Percentiles rank a stretch among this genome's conserved stretches.
These are phyloP conservation scores for Fusarium sp. DNA, from an alignment of 2,329 filamentous ascomycete species.

Conservation along the genomic window DNA sequence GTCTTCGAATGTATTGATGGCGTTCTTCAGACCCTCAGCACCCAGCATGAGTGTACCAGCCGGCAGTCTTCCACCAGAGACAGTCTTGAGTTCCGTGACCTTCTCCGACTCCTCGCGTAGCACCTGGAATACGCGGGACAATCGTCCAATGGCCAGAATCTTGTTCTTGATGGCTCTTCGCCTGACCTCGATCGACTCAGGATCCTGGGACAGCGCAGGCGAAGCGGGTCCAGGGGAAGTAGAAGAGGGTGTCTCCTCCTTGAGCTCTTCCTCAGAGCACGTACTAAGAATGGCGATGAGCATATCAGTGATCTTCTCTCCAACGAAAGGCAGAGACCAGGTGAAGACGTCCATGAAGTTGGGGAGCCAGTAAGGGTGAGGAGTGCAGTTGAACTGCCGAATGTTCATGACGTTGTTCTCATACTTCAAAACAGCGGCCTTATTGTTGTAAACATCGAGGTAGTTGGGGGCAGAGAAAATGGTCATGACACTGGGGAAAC, in stretches of 20 bases:
- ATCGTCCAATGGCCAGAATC: constrained; percentile 94
- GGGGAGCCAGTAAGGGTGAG: constrained; percentile 98
- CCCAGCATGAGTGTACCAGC: constrained; percentile 98
- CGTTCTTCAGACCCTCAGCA: constrained; percentile 98
- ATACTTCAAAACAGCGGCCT: constrained; percentile 98
- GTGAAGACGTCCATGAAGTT: constrained; percentile 99
- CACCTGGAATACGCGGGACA: constrained; percentile 98
- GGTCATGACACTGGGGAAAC: constrained; percentile 99
- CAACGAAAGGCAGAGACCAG: constrained; percentile 99
- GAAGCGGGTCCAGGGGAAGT: constrained; percentile 78
- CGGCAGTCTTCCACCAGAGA: constrained; percentile 89
- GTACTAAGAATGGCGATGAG: constrained; percentile 98
- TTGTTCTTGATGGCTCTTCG: constrained; percentile 99
- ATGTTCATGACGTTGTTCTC: constrained; percentile 99
- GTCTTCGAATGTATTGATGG: constrained; percentile 96
- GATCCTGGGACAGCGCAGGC: constrained; percentile 75
- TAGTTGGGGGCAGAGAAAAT: constrained; percentile 99
- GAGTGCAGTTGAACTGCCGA: constrained; percentile 98
- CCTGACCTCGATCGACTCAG: constrained; percentile 93
- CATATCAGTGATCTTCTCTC: constrained; percentile 99
- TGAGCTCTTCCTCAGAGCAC: constrained; percentile 98
- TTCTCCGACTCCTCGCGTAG: constrained; percentile 96
- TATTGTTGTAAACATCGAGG: constrained; percentile 99
- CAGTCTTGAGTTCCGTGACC: constrained; percentile 97
- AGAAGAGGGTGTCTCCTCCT: constrained; percentile 83